Evolutionary conservation across 2,329 filamentous ascomycete genomes (phyloP).

Genomic region (Fusarium tjaetaba): DNA sequence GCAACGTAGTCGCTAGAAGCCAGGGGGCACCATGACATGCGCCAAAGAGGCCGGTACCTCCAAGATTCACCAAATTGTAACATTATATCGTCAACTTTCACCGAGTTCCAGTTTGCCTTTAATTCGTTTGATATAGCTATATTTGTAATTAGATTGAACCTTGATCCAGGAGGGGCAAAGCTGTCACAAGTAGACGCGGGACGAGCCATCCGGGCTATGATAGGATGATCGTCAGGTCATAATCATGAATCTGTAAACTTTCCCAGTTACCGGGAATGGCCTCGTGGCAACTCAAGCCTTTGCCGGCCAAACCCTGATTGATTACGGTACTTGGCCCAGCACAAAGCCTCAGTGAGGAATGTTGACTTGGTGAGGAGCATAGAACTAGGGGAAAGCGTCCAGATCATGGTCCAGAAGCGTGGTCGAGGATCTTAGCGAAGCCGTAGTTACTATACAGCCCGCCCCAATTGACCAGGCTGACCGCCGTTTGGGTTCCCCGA

Average conservation of each 20-base stretch:
- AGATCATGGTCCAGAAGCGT: constrained; percentile 20
- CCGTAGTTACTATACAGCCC: constrained; percentile 34
- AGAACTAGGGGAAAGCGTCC: background rate
- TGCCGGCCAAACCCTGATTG: constrained; percentile 3
- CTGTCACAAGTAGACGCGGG: constrained; percentile 20
- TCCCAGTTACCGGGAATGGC: constrained; percentile 31
- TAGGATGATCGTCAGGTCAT: constrained; percentile 24
- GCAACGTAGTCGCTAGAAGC: background rate
- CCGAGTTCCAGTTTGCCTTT: constrained; percentile 24
- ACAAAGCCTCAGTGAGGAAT: constrained; percentile 7
- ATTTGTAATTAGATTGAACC: constrained; percentile 11
- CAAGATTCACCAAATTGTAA: constrained; percentile 11
- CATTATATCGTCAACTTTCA: constrained; percentile 15
- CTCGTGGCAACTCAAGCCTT: constrained; percentile 27
- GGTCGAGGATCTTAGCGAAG: constrained; percentile 20
- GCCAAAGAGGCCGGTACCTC: background rate
- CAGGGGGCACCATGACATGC: constrained; percentile 15
- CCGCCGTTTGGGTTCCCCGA: constrained; percentile 8
- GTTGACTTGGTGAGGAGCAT: background rate
- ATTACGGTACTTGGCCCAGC: background rate
- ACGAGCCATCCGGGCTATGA: constrained; percentile 9
- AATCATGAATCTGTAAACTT: constrained; percentile 11
- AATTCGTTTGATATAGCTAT: constrained; percentile 23
- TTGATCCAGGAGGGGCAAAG: constrained; percentile 22
- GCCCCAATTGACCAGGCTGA: constrained; percentile 21